Conservation (phyloP, 1,284 basidiomycete genomes). For the Dichomitus squalens region DNA sequence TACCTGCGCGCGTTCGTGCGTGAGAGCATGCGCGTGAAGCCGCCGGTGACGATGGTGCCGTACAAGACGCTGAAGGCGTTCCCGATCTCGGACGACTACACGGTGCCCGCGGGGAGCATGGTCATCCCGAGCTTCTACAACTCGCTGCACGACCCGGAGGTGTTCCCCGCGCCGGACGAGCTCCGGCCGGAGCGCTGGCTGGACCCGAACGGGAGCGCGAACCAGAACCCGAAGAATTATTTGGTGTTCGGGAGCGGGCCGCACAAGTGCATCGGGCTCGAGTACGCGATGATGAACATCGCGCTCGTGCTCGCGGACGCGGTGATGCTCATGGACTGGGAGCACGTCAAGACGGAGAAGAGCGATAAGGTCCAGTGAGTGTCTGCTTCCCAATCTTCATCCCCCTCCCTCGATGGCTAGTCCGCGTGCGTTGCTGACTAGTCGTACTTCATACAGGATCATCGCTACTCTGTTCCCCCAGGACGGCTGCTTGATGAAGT, state of each 20-base stretch:
- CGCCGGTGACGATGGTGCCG: slow-evolving; percentile 96
- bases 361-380: slow-evolving; percentile 86
- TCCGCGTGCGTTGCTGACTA: too few relatives aligned
- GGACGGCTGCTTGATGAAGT: slow-evolving; percentile 86
- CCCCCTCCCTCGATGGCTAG: too few relatives aligned
- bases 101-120: slow-evolving; percentile 90
- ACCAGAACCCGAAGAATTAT: slow-evolving; percentile 91
- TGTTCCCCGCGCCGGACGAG: slow-evolving; percentile 87
- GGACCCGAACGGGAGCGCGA: slow-evolving; percentile 78
- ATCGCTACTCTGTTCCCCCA: slow-evolving; percentile 96
- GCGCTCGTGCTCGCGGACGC: slow-evolving; percentile 87
- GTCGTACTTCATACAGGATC: slow-evolving; percentile 58
- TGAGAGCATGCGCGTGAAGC: slow-evolving; percentile 89
- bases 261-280: slow-evolving; percentile 91
- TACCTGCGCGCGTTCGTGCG: slow-evolving; percentile 93
- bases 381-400: too few relatives aligned
- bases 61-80: slow-evolving; percentile 90
- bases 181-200: slow-evolving; percentile 95
- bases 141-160: slow-evolving; percentile 87
- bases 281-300: slow-evolving; percentile 95
- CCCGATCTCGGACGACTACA: slow-evolving; percentile 90
- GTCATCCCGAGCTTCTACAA: slow-evolving; percentile 97
- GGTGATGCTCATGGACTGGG: slow-evolving; percentile 82
- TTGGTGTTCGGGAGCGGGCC: slow-evolving; percentile 95
- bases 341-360: slow-evolving; percentile 81